Evolutionary conservation across 768 basidiomycete species (phyloP), one percentile per base, ranked within the genome.

Genomic region (Macrolepiota albuminosa): DNA sequence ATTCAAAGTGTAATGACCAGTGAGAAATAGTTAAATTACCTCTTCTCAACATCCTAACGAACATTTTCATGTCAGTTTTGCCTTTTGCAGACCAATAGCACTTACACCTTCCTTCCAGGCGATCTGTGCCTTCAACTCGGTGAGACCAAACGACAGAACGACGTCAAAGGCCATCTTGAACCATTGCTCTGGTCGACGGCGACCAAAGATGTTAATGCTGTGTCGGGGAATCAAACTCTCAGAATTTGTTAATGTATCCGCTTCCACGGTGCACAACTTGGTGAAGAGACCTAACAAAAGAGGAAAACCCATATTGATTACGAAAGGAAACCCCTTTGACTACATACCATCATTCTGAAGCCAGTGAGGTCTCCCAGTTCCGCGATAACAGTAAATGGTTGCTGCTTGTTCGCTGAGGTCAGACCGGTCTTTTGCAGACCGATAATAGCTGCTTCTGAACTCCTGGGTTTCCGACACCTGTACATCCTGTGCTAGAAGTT

Each of bases 121-220:
- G 45, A 84, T 74, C 51, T 81, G 78, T 0, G 82, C 82, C 59
- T 75, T 77, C 60, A 84, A 65, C 61, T 84, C 84, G 2, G 82
- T 84, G 50, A 80, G 62, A 4, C 84, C 84, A 56, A 85, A 83
- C 9, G 78, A 67, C 21, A 85, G 59, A 11, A 84, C 70, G 4
- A 84, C 67, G 14, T 78, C 75, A 59, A 70, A 78, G 5, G 71
- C 64, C 34, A 78, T 61, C 31, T 66, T 54, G 57, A 68, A 80
- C 57, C 69, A 76, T 37, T 13, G 21, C 16, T 36, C 7, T 8
- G 51, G 6, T 37, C 21, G 21, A 37, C 48, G 29, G 29, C 29
- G 29, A 29, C 48, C 18, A 31, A 49, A n/a, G 48, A 52, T 53
- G 37, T 39, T 53, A 10, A 39, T 13, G 9, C 37, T 53, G 9